Base-by-base conservation (phyloP, 2,329 filamentous ascomycete species). In the Aspergillus brasiliensis region DNA sequence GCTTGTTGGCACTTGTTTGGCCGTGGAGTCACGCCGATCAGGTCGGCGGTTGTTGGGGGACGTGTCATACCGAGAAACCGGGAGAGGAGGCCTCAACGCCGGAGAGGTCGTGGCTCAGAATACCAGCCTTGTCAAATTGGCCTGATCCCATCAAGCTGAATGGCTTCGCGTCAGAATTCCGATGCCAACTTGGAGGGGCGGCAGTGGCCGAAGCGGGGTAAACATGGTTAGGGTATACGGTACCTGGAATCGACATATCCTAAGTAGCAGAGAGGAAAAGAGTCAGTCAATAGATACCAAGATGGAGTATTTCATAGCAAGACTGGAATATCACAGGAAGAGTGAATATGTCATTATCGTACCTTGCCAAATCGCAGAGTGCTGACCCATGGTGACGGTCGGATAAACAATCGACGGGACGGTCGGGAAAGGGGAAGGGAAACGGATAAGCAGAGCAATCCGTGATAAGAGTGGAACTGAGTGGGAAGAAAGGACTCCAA, bases 51-150 rank as follows among this genome's bases (percentile, higher is more conserved):
- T 44, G 57, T 47, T 56, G 57, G 58, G 52, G 56, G 58, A 60
- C 46, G 54, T 61, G 60, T 75, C 80, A 77, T 88, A 97, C 92
- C 75, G 83, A 81, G 82, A 97, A 96, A 68, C 83, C 85, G 56
- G 84, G 21, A 27, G 87, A 88, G 44, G 82, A 76, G 62, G 92
- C 92, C 91, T 92, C 96, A 70, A 86, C 84, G 75, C 88, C 92
- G 79, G 91, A 90, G 71, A 92, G 91, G 69, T 90, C 90, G 66
- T 80, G 81, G 78, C 90, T 92, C 83, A 95, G 87, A 77, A 97
- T 92, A 74, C 91, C 90, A 71, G 85, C 92, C 82, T 92, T 89
- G 82, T 95, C 89, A 73, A 96, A 80, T 76, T 93, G 88, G 73
- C 88, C 88, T 71, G 84, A 88, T 80, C 84, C 89, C 73, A 96